Conservation (phyloP, 176 grass and related monocot genomes). For the Zoysia japonica region DNA sequence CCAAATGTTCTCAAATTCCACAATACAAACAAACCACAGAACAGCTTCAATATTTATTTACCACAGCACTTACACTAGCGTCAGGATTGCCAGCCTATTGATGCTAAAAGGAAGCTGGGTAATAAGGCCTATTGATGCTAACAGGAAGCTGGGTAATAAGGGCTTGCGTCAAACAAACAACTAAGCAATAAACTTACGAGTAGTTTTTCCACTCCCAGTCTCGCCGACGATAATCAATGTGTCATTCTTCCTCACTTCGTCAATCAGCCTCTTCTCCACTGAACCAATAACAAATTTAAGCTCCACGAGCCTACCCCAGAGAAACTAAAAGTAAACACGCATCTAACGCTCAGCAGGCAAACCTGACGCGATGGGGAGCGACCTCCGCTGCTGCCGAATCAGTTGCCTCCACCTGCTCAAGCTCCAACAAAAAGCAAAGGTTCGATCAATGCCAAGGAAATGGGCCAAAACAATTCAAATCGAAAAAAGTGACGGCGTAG, state of each 20-base stretch:
- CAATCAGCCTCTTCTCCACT: constrained; percentile 77
- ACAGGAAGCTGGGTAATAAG: background rate
- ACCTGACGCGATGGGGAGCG: constrained; percentile 80
- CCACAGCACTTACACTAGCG: background rate
- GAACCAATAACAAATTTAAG: constrained; percentile 30
- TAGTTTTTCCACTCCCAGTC: constrained; percentile 95
- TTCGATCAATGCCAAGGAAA: constrained; percentile 19
- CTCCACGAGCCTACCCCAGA: background rate
- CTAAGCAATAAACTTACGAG: constrained; percentile 59
- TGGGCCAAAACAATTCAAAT: background rate
- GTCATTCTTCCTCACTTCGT: constrained; percentile 81
- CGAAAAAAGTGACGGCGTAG: background rate
- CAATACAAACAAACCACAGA: background rate
- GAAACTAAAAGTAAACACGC: background rate
- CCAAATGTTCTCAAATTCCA: background rate
- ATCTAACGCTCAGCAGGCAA: constrained; percentile 3
- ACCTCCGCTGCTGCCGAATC: constrained; percentile 67
- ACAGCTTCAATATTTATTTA: background rate
- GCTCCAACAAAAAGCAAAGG: constrained; percentile 11
- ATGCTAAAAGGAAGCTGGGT: background rate
- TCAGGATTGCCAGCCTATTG: constrained; percentile 6
- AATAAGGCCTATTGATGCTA: background rate
- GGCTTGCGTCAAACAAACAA: background rate
- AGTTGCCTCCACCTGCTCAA: constrained; percentile 59
- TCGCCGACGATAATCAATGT: constrained; percentile 85